phyloP scores from a whole-genome alignment of 495 filamentous ascomycete species.

The Annulohypoxylon maeteangense region DNA sequence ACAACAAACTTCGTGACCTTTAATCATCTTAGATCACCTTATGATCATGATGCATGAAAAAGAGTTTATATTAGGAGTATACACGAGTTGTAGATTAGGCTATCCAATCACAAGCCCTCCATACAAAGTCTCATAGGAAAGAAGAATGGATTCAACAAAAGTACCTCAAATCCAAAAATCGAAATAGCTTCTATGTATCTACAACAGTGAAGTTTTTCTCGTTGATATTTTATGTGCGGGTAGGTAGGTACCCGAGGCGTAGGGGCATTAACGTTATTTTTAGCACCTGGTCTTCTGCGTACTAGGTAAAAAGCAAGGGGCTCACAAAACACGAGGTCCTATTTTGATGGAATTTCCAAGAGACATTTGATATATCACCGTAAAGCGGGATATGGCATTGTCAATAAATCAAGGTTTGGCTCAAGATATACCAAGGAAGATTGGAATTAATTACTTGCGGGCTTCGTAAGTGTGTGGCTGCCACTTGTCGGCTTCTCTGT shows the following conservation, averaged over 20 bases:
- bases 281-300: neutral
- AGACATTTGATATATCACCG: neutral
- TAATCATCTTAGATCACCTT: neutral
- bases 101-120: neutral
- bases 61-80: neutral
- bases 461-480: neutral
- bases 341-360: conserved; percentile 5
- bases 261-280: neutral
- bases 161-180: neutral
- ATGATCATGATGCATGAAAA: neutral
- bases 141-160: neutral
- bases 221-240: neutral
- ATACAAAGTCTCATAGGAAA: neutral
- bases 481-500: neutral
- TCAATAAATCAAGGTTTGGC: neutral
- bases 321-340: neutral
- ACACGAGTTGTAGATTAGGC: neutral
- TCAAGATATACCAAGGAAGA: neutral
- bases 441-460: neutral
- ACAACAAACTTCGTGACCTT: conserved; percentile 1
- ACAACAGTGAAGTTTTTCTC: neutral
- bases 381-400: neutral
- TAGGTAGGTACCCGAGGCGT: neutral
- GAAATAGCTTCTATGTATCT: neutral
- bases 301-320: neutral